Evolutionary conservation across 2,329 filamentous ascomycete genomes (phyloP).

Genomic region (Catunica adiposa): DNA sequence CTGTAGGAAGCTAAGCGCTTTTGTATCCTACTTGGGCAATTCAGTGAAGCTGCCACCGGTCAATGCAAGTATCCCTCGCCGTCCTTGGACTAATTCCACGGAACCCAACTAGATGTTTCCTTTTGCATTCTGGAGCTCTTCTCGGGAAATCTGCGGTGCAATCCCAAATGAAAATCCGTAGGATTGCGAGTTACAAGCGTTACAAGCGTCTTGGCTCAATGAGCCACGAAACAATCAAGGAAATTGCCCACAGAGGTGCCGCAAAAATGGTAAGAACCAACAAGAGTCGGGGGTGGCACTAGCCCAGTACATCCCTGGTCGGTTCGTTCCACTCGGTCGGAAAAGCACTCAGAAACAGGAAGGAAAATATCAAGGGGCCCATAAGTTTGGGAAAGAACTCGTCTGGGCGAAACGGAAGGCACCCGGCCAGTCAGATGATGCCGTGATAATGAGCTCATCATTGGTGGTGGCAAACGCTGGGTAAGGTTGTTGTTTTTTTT

Average conservation of each 20-base stretch:
- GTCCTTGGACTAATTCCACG: too few species aligned
- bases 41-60: background rate
- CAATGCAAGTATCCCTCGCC: background rate
- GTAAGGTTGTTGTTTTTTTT: too few species aligned
- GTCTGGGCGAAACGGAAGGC: background rate
- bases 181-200: too few species aligned
- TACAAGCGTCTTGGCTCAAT: too few species aligned
- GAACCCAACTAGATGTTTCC: too few species aligned
- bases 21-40: background rate
- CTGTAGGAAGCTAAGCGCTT: background rate
- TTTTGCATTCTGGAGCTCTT: too few species aligned
- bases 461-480: too few species aligned
- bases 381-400: background rate
- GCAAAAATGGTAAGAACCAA: background rate
- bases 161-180: too few species aligned
- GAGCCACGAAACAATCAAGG: background rate
- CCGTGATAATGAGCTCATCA: too few species aligned
- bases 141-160: too few species aligned
- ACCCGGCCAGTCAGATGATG: too few species aligned
- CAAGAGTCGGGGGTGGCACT: background rate
- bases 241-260: background rate
- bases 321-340: background rate
- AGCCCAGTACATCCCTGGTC: background rate
- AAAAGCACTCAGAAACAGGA: slow-evolving; percentile 11
- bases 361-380: background rate